Evolutionary conservation across 2,329 filamentous ascomycete species (phyloP).

Genomic region (Chalaropsis thielavioides): DNA sequence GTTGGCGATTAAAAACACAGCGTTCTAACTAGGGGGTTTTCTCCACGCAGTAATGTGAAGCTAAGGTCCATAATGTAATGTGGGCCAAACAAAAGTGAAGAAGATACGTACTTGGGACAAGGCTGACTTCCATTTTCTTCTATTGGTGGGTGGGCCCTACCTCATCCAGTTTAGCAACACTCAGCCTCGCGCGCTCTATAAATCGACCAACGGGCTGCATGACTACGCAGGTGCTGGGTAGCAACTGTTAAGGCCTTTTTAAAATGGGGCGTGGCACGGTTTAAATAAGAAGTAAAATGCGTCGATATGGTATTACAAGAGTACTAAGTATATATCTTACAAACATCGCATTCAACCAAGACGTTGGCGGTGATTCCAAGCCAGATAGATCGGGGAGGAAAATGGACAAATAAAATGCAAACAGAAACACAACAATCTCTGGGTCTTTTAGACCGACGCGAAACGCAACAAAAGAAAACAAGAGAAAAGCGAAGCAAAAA

Average conservation of each 20-base stretch:
- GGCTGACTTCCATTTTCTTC: background rate
- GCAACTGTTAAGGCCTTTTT: too few species aligned
- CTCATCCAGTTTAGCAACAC: background rate
- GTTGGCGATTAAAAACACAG: too few species aligned
- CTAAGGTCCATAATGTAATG: too few species aligned
- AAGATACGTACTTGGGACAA: background rate
- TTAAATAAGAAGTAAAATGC: background rate
- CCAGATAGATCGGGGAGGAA: background rate
- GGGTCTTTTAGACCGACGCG: background rate
- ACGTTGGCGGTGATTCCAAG: background rate
- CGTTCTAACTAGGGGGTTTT: too few species aligned
- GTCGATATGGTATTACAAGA: constrained; percentile 16
- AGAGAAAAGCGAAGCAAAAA: background rate
- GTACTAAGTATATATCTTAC: constrained; percentile 10
- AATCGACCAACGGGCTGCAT: too few species aligned
- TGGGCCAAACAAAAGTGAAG: too few species aligned
- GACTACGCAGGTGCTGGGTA: too few species aligned
- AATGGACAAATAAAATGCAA: background rate
- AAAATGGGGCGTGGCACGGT: too few species aligned
- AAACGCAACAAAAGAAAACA: background rate
- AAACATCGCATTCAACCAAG: background rate
- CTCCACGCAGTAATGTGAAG: too few species aligned
- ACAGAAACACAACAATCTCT: constrained; percentile 5
- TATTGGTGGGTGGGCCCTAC: background rate
- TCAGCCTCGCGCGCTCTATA: background rate